A percentile compares a stretch with the other conserved stretches of the same genome.
Evolutionary conservation across 768 basidiomycete genomes (phyloP).

Genomic region (Tephrocybe sp.): DNA sequence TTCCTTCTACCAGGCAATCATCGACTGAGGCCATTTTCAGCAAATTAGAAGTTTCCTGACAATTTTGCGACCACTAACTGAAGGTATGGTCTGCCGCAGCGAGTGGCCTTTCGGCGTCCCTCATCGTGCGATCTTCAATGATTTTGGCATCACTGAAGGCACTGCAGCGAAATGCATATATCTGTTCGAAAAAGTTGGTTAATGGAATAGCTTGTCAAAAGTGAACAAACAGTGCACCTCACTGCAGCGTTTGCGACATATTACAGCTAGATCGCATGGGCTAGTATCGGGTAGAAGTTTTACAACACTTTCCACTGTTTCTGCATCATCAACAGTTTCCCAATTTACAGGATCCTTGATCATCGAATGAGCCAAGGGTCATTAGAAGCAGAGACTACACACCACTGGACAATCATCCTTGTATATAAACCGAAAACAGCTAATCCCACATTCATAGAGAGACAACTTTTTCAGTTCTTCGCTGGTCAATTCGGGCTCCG

Average conservation of each 20-base stretch:
- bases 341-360: slow-evolving; percentile 23
- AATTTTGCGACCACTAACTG: too few relatives aligned
- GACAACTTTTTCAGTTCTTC: not conserved
- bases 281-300: slow-evolving; percentile 42
- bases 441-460: slow-evolving; percentile 15
- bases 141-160: slow-evolving; percentile 7
- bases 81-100: too few relatives aligned
- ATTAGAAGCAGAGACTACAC: not conserved
- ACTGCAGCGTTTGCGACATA: slow-evolving; percentile 47
- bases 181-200: slow-evolving; percentile 18
- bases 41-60: too few relatives aligned
- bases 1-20: not conserved
- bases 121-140: not conserved
- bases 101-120: too few relatives aligned
- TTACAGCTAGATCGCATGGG: slow-evolving; percentile 50
- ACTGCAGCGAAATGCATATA: slow-evolving; percentile 23
- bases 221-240: slow-evolving; percentile 24
- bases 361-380: not conserved
- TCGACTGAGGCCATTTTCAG: slow-evolving; percentile 5
- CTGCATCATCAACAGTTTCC: slow-evolving; percentile 23
- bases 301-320: slow-evolving; percentile 34
- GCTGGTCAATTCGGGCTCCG: slow-evolving; percentile 18
- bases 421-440: slow-evolving; percentile 20
- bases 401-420: slow-evolving; percentile 9
- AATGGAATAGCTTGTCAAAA: slow-evolving; percentile 16